A percentile compares a stretch with the other conserved stretches of the same genome.
Evolutionary conservation across 352 stramenopile genomes (phyloP).

Genomic region (Saprolegnia diclina): DNA sequence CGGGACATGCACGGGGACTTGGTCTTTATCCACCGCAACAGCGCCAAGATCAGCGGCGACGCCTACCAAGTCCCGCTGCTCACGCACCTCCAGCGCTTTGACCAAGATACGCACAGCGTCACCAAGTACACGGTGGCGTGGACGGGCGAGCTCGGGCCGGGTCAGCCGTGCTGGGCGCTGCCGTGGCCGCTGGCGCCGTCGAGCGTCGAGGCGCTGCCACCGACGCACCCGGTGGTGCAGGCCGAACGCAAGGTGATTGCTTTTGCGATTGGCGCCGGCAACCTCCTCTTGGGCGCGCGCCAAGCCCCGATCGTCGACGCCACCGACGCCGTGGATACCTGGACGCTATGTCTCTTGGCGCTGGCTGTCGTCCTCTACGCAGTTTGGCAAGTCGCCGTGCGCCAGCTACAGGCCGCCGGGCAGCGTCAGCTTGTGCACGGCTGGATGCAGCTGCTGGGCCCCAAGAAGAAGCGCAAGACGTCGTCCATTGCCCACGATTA

Average conservation of each 20-base stretch:
- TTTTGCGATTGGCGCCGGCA: background rate
- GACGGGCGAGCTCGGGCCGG: background rate
- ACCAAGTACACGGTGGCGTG: background rate
- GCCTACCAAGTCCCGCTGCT: constrained; percentile 2
- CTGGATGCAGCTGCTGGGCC: background rate
- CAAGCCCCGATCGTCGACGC: background rate
- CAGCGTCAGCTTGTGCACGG: background rate
- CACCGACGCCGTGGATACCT: background rate
- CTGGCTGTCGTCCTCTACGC: background rate
- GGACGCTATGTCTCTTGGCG: background rate
- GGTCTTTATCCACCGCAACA: constrained; percentile 23
- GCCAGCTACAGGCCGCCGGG: background rate
- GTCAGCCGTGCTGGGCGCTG: background rate
- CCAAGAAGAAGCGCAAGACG: background rate
- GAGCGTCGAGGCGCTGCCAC: background rate
- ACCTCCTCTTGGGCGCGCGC: background rate
- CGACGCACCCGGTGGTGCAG: constrained; percentile 7
- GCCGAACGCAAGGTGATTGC: background rate
- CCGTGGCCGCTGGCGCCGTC: background rate
- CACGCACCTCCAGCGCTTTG: constrained; percentile 19
- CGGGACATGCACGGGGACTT: background rate
- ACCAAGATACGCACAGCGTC: background rate
- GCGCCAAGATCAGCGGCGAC: background rate
- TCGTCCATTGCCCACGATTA: background rate
- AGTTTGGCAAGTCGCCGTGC: background rate